Evolutionary conservation across 305 asterid species (phyloP).

Genomic region (Fraxinus albicans): DNA sequence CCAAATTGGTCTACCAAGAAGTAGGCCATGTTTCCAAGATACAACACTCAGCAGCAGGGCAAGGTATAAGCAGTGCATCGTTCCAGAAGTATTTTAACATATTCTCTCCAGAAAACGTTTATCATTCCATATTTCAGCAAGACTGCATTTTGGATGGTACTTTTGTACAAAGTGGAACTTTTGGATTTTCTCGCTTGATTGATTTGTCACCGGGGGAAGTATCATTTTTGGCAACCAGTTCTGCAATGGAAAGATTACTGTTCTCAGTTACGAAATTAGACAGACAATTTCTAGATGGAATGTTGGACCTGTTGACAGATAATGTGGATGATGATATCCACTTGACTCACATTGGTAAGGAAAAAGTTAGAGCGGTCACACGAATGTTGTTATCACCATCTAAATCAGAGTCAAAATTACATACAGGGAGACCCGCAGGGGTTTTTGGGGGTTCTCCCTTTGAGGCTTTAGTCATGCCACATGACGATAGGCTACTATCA

Average conservation of each 20-base stretch:
- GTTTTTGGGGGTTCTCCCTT: conserved; percentile 76
- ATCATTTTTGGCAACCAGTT: conserved; percentile 66
- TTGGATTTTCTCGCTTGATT: conserved; percentile 76
- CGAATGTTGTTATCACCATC: conserved; percentile 81
- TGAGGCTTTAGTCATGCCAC: conserved; percentile 70
- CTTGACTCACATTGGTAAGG: conserved; percentile 57
- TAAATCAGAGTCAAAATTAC: conserved; percentile 47
- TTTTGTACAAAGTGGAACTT: conserved; percentile 54
- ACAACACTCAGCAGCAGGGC: conserved; percentile 34
- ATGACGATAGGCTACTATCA: conserved; percentile 74
- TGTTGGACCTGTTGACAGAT: conserved; percentile 59
- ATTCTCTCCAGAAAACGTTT: conserved; percentile 74
- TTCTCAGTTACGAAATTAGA: conserved; percentile 61
- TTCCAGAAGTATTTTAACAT: conserved; percentile 67
- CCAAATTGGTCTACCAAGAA: conserved; percentile 80
- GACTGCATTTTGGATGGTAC: conserved; percentile 30
- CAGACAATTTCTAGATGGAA: conserved; percentile 51
- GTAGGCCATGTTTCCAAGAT: conserved; percentile 35
- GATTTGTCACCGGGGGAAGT: conserved; percentile 82
- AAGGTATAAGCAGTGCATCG: conserved; percentile 40
- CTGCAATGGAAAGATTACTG: conserved; percentile 75
- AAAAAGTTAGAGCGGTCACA: conserved; percentile 73
- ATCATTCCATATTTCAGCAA: conserved; percentile 46
- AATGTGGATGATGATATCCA: conserved; percentile 43
- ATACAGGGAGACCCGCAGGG: conserved; percentile 55